Evolutionary conservation across 208 protist species (phyloP).

Genomic region (Tritrichomonas foetus): DNA sequence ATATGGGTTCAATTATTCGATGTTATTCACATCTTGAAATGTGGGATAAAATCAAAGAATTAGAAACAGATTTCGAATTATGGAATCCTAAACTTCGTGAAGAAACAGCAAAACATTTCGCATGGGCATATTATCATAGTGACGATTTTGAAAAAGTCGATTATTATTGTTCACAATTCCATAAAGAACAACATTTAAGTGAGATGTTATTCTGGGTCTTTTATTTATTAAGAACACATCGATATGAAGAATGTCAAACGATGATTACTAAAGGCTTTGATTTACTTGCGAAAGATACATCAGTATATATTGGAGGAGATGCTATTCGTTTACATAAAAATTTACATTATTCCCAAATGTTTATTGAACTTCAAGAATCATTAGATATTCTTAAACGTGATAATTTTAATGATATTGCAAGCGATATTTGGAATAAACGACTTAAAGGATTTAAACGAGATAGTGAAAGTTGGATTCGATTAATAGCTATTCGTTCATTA

Average conservation of each 20-base stretch:
- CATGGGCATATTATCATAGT: background rate
- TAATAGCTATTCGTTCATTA: background rate
- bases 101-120: background rate
- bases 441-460: background rate
- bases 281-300: background rate
- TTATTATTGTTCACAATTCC: background rate
- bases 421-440: background rate
- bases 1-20: background rate
- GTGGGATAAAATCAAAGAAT: background rate
- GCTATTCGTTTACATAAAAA: background rate
- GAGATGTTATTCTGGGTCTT: background rate
- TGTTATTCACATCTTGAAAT: background rate
- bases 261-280: background rate
- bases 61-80: background rate
- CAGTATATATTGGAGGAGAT: background rate
- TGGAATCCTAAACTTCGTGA: background rate
- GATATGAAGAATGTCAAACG: background rate
- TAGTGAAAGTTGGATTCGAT: background rate
- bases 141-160: background rate
- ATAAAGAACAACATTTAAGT: background rate
- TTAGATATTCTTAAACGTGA: background rate
- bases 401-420: background rate
- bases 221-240: background rate
- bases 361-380: conserved; percentile 3
- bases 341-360: background rate